Percentiles rank a stretch among this genome's conserved stretches.
Evolutionary conservation across 2,329 filamentous ascomycete genomes (phyloP).

Genomic region (Colletotrichum musae): DNA sequence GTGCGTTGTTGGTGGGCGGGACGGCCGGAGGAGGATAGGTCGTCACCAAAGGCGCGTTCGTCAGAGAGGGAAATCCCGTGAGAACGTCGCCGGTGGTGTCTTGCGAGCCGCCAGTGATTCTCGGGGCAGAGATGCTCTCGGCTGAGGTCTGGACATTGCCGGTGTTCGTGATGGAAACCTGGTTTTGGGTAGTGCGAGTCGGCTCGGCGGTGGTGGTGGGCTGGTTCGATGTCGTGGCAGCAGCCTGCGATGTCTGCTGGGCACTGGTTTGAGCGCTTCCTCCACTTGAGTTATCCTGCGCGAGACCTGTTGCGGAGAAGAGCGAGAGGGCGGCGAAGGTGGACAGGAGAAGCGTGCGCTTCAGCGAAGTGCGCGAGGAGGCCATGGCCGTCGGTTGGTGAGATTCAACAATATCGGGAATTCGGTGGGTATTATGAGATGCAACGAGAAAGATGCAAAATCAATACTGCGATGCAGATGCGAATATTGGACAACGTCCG

Average conservation of each 20-base stretch:
- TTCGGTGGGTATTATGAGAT: slow-evolving; percentile 9
- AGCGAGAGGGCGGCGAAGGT: slow-evolving; percentile 74
- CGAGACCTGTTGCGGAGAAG: slow-evolving; percentile 50
- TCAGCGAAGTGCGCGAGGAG: slow-evolving; percentile 32
- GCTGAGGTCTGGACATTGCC: slow-evolving; percentile 39
- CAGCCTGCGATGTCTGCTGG: slow-evolving; percentile 29
- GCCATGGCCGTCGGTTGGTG: slow-evolving; percentile 29
- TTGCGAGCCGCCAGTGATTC: slow-evolving; percentile 43
- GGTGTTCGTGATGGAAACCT: slow-evolving; percentile 44
- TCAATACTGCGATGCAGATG: neutral
- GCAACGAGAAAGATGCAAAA: slow-evolving; percentile 2
- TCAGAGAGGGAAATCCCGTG: slow-evolving; percentile 59
- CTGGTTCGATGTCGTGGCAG: slow-evolving; percentile 21
- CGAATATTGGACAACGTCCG: neutral
- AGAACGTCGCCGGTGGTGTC: slow-evolving; percentile 44
- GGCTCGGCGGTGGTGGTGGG: slow-evolving; percentile 39
- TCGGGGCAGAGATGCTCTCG: slow-evolving; percentile 35
- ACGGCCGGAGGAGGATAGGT: slow-evolving; percentile 82
- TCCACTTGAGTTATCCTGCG: slow-evolving; percentile 47
- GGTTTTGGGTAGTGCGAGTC: slow-evolving; percentile 37
- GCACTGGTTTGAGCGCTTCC: slow-evolving; percentile 16
- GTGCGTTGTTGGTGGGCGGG: slow-evolving; percentile 86
- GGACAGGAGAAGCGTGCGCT: slow-evolving; percentile 76
- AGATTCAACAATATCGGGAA: neutral
- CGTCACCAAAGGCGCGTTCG: slow-evolving; percentile 55